phyloP scores from a whole-genome alignment of 2,329 filamentous ascomycete genomes.

The Aspergillus novofumigatus region DNA sequence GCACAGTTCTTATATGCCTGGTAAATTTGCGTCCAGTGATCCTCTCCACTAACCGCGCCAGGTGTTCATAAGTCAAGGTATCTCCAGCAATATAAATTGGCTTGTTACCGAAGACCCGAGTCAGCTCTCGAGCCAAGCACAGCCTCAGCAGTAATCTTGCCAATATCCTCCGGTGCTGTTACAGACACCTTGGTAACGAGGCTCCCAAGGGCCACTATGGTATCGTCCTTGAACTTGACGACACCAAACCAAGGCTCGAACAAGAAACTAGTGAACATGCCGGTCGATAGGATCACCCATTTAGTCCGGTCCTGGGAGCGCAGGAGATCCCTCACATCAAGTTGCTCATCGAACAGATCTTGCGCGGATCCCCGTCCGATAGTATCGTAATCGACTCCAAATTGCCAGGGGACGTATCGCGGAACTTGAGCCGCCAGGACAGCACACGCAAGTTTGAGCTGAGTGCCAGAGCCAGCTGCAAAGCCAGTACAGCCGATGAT shows the following conservation, averaged over 20 bases:
- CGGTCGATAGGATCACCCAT: slow-evolving; percentile 66
- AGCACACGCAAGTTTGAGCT: slow-evolving; percentile 56
- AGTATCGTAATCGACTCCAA: slow-evolving; percentile 66
- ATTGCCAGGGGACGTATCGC: slow-evolving; percentile 68
- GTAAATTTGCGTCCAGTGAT: slow-evolving; percentile 41
- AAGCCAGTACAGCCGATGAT: slow-evolving; percentile 63
- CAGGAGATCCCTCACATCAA: slow-evolving; percentile 54
- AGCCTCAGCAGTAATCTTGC: slow-evolving; percentile 54
- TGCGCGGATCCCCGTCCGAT: slow-evolving; percentile 58
- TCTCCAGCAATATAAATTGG: slow-evolving; percentile 60
- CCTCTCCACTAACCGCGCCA: slow-evolving; percentile 52
- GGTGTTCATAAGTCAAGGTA: slow-evolving; percentile 53
- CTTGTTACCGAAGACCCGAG: slow-evolving; percentile 32
- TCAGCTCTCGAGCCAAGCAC: slow-evolving; percentile 28
- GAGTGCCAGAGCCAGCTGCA: slow-evolving; percentile 50
- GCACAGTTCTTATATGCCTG: slow-evolving; percentile 43
- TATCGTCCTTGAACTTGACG: slow-evolving; percentile 45
- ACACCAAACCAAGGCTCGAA: slow-evolving; percentile 62
- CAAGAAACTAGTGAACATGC: slow-evolving; percentile 67
- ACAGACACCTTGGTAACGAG: slow-evolving; percentile 62
- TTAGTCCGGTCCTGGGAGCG: slow-evolving; percentile 45
- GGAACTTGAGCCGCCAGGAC: slow-evolving; percentile 48
- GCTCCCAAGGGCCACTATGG: slow-evolving; percentile 53
- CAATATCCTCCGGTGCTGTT: slow-evolving; percentile 63
- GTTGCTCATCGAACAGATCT: slow-evolving; percentile 65